These are phyloP conservation scores for Cardiospermum halicacabum DNA, from an alignment of 345 rosid species.

Conservation along the genomic window DNA sequence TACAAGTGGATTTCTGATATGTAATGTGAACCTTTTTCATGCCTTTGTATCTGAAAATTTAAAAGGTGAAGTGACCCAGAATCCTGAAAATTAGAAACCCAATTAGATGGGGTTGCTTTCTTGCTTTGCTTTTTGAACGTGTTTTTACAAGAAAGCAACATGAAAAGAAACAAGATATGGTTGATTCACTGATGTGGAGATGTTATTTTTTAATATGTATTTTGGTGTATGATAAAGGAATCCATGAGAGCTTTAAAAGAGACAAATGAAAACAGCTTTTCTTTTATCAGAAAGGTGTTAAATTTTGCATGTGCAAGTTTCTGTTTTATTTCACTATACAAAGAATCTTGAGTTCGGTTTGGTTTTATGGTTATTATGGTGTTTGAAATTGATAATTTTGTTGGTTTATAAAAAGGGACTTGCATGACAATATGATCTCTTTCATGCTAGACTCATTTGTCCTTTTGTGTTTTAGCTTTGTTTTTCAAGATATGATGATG, in stretches of 20 bases:
- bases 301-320: slow-evolving; percentile 6
- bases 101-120: background rate
- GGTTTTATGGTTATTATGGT: background rate
- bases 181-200: background rate
- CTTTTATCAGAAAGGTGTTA: background rate
- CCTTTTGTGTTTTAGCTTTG: slow-evolving; percentile 2
- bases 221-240: background rate
- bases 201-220: background rate
- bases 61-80: background rate
- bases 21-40: background rate
- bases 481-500: background rate
- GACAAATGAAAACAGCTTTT: slow-evolving; percentile 8
- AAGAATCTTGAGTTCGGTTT: background rate
- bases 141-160: background rate
- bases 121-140: background rate
- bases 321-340: background rate
- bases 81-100: slow-evolving; percentile 9
- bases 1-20: slow-evolving; percentile 11
- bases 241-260: background rate
- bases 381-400: background rate
- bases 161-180: too few species aligned
- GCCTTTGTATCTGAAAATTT: background rate
- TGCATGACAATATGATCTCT: background rate
- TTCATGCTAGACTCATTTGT: slow-evolving; percentile 1
- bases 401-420: background rate